Base-by-base conservation (phyloP, 176 grass and related monocot species). In the Cenchrus americanus region DNA sequence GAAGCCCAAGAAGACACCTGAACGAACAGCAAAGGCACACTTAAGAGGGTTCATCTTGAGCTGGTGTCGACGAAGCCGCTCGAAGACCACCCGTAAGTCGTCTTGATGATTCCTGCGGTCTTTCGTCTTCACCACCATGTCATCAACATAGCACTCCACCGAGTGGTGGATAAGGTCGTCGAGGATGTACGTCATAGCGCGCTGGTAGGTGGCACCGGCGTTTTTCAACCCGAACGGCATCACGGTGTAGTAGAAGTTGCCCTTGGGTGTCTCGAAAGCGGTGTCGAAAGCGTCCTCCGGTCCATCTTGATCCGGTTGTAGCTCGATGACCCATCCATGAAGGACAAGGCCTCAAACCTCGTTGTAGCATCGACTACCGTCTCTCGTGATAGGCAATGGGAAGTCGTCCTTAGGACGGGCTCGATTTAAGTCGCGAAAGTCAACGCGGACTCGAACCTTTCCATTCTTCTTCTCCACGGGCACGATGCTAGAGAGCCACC, bases 21-120 rank as follows among this genome's bases (percentile, higher is more conserved):
- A 42, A 22, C 47, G 21, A 5, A 13, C 43, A 48, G 10, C 46
- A 6, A 44, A 86, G 85, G 76, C 89, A 84, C 68, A 91, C 87
- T 48, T 67, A 1, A 67, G 32, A 2, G 32, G 64, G 3, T 67
- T 67, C 64, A 67, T 67, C 0, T 67, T 67, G 1, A 67, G 32
- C 42, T 67, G 64, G 8, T 67, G 61, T 71, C 18, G 18, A 19
- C 18, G 54, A 2, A 11, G 46, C 46, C 46, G 0, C 46, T 51
- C 9, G 14, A 51, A 51, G 50, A 51, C 50, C 10, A 51, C 1
- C 10, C 50, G 2, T 10, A 51, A 4, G 14, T 51, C 50, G 13
- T 51, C 50, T 15, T 51, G 50, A 0, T 51, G 50, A 15, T 51
- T 51, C 9, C 2, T 14, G 10, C 50, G 14, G 1, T 51, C 50